Evolutionary conservation across 2,329 filamentous ascomycete species (phyloP), one percentile per base, ranked within the genome.

Genomic region (Botryotinia convoluta): DNA sequence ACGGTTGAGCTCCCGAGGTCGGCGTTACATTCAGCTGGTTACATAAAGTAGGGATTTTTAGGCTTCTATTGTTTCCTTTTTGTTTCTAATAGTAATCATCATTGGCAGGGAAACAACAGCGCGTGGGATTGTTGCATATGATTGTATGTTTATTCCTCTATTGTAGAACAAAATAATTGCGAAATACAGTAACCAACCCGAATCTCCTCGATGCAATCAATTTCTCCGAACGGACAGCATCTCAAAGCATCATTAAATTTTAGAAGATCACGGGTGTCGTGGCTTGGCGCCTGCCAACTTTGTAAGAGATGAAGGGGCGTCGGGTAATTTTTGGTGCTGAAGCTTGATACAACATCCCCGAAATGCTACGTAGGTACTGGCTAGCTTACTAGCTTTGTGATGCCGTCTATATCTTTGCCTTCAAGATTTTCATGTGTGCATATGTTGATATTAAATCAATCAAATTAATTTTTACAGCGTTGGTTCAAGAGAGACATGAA

Each of bases 241-340:
- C 65, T 32, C 39, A 42, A 26, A 37, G 51, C 51, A 69, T 57
- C 35, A 42, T 37, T 57, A 26, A 69, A 57, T 42, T 59, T 42
- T 32, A 32, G 16, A 37, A 42, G 48, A 68, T 68, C 48, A 57
- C 65, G 65, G 65, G 65, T 42, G 48, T 10, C 48, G 35, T 57
- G 65, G 48, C 65, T 68, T 68, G 65, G 65, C 65, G 48, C 65
- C 48, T 54, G 65, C 48, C 65, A 68, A 57, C 35, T 57, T 57
- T 32, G 65, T 57, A n/a, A 32, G 35, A 68, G 48, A 68, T 68
- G 65, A 69, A 69, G 51, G 65, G 65, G 65, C 65, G 48, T 69
- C 65, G 65, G 65, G 29, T 69, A 57, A 57, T 69, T 57, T 60
- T 69, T 69, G 65, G 37, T 69, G 37, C 37, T 69, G 35, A 44